These are phyloP conservation scores for Mycena indigotica DNA, from an alignment of 768 basidiomycete genomes.

Conservation along the genomic window DNA sequence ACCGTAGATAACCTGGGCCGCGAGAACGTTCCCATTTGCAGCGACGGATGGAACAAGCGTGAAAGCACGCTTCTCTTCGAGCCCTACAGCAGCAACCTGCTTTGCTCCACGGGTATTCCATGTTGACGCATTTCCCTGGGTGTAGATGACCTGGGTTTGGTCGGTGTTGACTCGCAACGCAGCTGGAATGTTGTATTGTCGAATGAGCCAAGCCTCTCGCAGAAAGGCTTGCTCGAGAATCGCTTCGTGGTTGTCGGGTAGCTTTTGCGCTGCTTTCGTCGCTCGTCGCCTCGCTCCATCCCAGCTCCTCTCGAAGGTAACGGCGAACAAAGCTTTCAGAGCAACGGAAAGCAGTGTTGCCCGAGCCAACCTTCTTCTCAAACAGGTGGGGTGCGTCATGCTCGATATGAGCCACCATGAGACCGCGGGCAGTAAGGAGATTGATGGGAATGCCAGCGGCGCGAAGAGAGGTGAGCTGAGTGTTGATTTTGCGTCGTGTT, in stretches of 20 bases:
- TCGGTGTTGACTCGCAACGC: conserved; percentile 37
- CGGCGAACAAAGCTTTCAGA: conserved; percentile 27
- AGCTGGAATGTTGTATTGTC: conserved; percentile 29
- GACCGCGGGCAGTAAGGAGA: conserved; percentile 22
- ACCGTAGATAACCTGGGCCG: conserved; percentile 41
- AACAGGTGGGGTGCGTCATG: conserved; percentile 14
- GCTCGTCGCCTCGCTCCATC: conserved; percentile 9
- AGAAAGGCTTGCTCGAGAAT: conserved; percentile 21
- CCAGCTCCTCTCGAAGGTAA: conserved; percentile 26
- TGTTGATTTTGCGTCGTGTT: conserved; percentile 13
- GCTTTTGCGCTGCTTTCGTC: conserved; percentile 36
- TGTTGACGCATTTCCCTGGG: conserved; percentile 30
- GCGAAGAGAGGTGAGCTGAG: conserved; percentile 18
- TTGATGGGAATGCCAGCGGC: conserved; percentile 21
- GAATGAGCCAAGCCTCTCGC: conserved; percentile 27
- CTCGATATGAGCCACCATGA: conserved; percentile 27
- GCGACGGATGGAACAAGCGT: conserved; percentile 39
- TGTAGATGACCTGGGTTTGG: conserved; percentile 37
- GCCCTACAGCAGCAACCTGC: conserved; percentile 38
- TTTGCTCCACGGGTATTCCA: conserved; percentile 33
- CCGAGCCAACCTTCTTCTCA: background rate
- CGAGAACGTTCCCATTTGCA: conserved; percentile 33
- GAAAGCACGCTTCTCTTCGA: conserved; percentile 46
- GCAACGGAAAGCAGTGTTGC: conserved; percentile 25
- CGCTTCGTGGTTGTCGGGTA: conserved; percentile 26